phyloP scores from a whole-genome alignment of 192 early-diverging fungal genomes.

The Coemansia sp. region DNA sequence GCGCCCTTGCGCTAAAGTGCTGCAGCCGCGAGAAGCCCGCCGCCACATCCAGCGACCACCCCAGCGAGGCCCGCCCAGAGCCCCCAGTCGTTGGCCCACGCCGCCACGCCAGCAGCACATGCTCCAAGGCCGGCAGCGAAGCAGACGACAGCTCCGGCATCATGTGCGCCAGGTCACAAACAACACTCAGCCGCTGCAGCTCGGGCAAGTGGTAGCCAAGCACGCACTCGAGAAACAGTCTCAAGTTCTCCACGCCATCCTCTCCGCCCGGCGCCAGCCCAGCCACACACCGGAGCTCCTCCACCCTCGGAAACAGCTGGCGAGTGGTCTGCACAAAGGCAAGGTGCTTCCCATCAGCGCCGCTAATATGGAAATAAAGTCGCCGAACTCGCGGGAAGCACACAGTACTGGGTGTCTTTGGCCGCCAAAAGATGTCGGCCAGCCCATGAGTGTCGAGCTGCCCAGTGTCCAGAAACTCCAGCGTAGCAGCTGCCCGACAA shows the following conservation, averaged over 20 bases:
- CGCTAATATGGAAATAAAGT: not conserved
- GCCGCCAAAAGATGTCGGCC: slow-evolving; percentile 5
- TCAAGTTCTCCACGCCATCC: not conserved
- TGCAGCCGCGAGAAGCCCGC: not conserved
- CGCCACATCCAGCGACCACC: not conserved
- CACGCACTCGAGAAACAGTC: not conserved
- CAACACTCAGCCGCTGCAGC: not conserved
- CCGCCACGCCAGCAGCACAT: not conserved
- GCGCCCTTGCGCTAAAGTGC: not conserved
- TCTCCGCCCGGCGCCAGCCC: not conserved
- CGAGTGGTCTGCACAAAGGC: not conserved
- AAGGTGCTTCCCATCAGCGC: not conserved
- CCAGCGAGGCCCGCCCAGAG: not conserved
- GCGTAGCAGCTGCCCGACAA: not conserved
- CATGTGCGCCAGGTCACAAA: not conserved
- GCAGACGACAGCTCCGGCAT: not conserved
- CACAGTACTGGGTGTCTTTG: not conserved
- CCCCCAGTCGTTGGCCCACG: not conserved
- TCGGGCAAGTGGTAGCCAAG: not conserved
- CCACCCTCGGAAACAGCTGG: not conserved
- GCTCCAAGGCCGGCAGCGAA: not conserved
- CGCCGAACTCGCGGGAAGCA: not conserved
- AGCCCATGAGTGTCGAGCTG: not conserved
- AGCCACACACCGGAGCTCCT: not conserved
- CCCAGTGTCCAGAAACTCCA: slow-evolving; percentile 16